Base-by-base conservation (phyloP, 257 asterid genomes). In the Apocynum venetum region DNA sequence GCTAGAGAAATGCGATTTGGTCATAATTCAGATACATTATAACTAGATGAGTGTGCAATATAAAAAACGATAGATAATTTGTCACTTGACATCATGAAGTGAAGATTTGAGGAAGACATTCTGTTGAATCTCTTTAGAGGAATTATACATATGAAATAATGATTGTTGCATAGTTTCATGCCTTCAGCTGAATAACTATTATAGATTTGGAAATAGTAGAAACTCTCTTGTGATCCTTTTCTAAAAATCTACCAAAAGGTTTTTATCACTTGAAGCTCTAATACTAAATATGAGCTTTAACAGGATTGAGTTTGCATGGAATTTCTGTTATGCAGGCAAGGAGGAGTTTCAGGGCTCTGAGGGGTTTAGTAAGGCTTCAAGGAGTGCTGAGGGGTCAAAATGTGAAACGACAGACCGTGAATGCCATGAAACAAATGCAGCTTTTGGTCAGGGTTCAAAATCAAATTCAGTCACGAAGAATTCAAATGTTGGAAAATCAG, bases 391-490 rank as follows among this genome's bases (percentile, higher is more conserved):
- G 91, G 78, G 90, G 99, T 64, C 89, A 90, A 57, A 93, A 87
- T 15, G 97, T 91, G 10, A 87, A 87, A 78, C 87, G 95, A 57
- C 99, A 93, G 81, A 93, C 99, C 3, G 76, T 83, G 73, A 91
- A 87, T 49, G 97, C 99, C 60, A 87, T 95, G 98, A 95, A 95
- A 80, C 96, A 91, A 53, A 90, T 95, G 99, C 99, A 95, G 88
- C 94, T 95, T 38, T 80, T 93, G 35, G 97, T 95, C 46, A 75
- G 97, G 63, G 86, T 95, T 74, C 98, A 95, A 80, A 91, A 90
- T 47, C 99, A 95, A 82, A 91, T 95, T 71, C 98, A 90, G 78
- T 91, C 96, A 2, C 80, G 96, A 31, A 86, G 99, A 79, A 89
- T 93, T 77, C 98, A 93, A 46, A 91, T 88, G 97, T 70, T 91